Evolutionary conservation across 1,284 basidiomycete genomes (phyloP).

Genomic region (Phellinidium pouzarii): DNA sequence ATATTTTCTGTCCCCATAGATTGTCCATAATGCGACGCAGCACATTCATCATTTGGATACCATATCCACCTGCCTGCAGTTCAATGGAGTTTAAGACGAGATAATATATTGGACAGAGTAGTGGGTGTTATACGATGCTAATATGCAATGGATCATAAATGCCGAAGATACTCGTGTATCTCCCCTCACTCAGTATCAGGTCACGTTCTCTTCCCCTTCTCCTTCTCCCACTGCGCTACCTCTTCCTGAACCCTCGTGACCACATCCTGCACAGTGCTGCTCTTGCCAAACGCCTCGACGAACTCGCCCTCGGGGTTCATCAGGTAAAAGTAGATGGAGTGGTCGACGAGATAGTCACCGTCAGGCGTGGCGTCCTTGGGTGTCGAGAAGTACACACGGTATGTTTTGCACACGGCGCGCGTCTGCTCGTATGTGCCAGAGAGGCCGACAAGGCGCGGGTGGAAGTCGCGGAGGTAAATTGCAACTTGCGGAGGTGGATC

Average conservation of each 20-base stretch:
- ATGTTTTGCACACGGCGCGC: constrained; percentile 89
- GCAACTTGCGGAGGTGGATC: constrained; percentile 65
- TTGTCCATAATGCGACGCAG: no score
- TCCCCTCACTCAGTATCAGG: not conserved
- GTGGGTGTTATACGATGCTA: not conserved
- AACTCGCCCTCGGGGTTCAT: constrained; percentile 96
- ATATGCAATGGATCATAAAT: not conserved
- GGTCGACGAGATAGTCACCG: constrained; percentile 94
- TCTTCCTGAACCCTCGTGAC: constrained; percentile 52
- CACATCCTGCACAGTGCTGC: constrained; percentile 67
- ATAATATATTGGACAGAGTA: not conserved
- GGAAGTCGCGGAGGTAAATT: constrained; percentile 76
- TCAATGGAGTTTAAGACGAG: not conserved
- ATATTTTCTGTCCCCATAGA: no score
- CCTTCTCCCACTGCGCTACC: constrained; percentile 48
- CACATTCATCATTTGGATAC: not conserved
- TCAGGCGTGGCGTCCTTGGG: constrained; percentile 84
- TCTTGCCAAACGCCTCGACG: constrained; percentile 95
- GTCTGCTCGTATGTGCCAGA: constrained; percentile 83
- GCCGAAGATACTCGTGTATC: not conserved
- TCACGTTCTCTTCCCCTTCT: constrained; percentile 31
- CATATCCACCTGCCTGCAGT: no score
- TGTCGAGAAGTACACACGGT: constrained; percentile 98
- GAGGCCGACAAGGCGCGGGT: constrained; percentile 84
- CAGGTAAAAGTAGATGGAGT: constrained; percentile 96